Base-by-base conservation (phyloP, 2,329 filamentous ascomycete species). In the Aspergillus ibericus region DNA sequence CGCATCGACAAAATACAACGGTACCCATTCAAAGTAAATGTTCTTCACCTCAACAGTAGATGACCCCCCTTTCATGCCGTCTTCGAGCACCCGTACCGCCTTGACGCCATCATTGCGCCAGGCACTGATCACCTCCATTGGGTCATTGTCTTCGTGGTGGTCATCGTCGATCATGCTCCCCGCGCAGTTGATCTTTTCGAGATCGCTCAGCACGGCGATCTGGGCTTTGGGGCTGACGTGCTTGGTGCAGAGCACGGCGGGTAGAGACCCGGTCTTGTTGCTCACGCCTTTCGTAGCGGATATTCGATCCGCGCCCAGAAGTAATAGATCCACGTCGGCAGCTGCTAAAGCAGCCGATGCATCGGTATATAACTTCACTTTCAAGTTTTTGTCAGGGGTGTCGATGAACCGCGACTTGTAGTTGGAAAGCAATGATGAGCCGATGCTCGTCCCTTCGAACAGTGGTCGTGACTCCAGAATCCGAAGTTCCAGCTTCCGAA, bases 381-480 rank as follows among this genome's bases (percentile, higher is more conserved):
- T 67, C 2, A 81, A 36, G 1, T 58, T 49, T 20, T 65, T 68
- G 13, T 67, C 51, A 4, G 56, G 61, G 18, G 56, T 56, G 1
- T 38, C 61, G 60, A 56, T 59, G 56, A 61, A 68, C 49, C 59
- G 68, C 27, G 60, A 56, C 47, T 62, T 63, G 22, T 64, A 70
- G 8, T 65, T 59, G 7, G 63, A 72, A 57, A 59, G 59, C 36
- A 61, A 64, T 49, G 56, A 73, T 68, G 63, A 84, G 59, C 83
- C 85, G 53, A 87, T 78, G 8, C 78, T 81, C 4, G 83, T 83
- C 7, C 87, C 88, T 72, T 91, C 87, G 62, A 82, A 89, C 0
- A 86, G 77, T 0, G 88, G 88, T 0, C 88, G 79, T 2, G 88
- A 90, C 69, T 90, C 88, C 3, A 91, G 78, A 29, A 91, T 77